Conservation (phyloP, 2,329 filamentous ascomycete species). For the Fusarium buharicum region DNA sequence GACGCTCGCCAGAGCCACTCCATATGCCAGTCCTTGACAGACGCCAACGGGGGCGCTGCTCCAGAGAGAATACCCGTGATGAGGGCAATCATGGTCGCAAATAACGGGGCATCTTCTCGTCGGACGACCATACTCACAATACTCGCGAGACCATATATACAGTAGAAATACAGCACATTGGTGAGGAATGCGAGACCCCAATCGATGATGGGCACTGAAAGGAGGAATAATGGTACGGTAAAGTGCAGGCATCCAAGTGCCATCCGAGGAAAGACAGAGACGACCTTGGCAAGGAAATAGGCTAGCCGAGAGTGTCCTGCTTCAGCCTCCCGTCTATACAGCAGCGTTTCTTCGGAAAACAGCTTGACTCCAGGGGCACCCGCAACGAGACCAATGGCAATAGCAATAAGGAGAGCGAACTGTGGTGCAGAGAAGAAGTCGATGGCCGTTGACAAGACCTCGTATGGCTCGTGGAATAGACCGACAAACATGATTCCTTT, state of each 20-base stretch:
- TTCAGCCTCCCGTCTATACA: slow-evolving; percentile 65
- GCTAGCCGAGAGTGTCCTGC: slow-evolving; percentile 65
- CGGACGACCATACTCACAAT: slow-evolving; percentile 64
- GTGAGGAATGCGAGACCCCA: slow-evolving; percentile 60
- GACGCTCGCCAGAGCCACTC: slow-evolving; percentile 65
- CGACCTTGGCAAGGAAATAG: slow-evolving; percentile 66
- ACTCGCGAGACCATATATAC: slow-evolving; percentile 66
- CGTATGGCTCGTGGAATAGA: slow-evolving; percentile 61
- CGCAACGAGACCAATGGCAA: slow-evolving; percentile 66
- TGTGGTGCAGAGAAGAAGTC: slow-evolving; percentile 63
- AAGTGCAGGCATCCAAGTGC: slow-evolving; percentile 64
- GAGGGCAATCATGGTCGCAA: slow-evolving; percentile 65
- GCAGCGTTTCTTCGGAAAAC: slow-evolving; percentile 56
- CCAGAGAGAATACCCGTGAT: slow-evolving; percentile 66
- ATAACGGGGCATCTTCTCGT: slow-evolving; percentile 65
- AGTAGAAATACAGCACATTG: slow-evolving; percentile 67
- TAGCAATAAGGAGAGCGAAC: slow-evolving; percentile 62
- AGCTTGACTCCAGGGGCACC: slow-evolving; percentile 63
- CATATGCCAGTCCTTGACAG: slow-evolving; percentile 62
- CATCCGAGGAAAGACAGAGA: slow-evolving; percentile 63
- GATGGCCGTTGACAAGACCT: slow-evolving; percentile 61
- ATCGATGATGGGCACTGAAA: slow-evolving; percentile 61
- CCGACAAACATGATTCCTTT: slow-evolving; percentile 65
- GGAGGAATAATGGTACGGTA: slow-evolving; percentile 60
- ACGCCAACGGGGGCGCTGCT: slow-evolving; percentile 60